Evolutionary conservation across 176 grass and related monocot genomes (phyloP).

Genomic region (Aegilops tauschii): DNA sequence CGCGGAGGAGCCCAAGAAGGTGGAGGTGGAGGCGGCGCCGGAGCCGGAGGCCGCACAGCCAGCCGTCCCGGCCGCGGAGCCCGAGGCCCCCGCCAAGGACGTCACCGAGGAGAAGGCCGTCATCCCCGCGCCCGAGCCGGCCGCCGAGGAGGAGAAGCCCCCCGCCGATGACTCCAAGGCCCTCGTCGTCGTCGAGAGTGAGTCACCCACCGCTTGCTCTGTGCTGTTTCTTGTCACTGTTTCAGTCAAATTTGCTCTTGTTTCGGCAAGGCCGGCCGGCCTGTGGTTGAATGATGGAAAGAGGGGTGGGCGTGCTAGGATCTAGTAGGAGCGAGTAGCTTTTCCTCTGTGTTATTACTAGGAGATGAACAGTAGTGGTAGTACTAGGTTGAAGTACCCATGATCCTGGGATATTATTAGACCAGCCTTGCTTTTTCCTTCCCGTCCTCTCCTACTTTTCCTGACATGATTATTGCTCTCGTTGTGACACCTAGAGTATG

Average conservation of each 20-base stretch:
- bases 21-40: slow-evolving; percentile 56
- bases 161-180: slow-evolving; percentile 68
- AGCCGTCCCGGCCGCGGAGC: neutral
- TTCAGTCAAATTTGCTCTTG: neutral
- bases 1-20: slow-evolving; percentile 84
- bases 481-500: neutral
- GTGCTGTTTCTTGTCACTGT: neutral
- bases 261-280: neutral
- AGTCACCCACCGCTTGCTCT: slow-evolving; percentile 6
- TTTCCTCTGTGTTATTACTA: neutral
- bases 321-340: neutral
- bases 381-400: neutral
- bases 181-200: slow-evolving; percentile 70
- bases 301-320: slow-evolving; percentile 8
- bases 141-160: slow-evolving; percentile 46
- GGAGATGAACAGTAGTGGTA: neutral
- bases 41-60: slow-evolving; percentile 32
- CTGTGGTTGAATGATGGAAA: neutral
- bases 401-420: neutral
- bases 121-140: slow-evolving; percentile 37
- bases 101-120: slow-evolving; percentile 91
- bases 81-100: slow-evolving; percentile 55
- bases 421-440: neutral
- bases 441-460: neutral
- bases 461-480: neutral